Conservation (phyloP, 2,329 filamentous ascomycete genomes). For the Xylaria sp. region DNA sequence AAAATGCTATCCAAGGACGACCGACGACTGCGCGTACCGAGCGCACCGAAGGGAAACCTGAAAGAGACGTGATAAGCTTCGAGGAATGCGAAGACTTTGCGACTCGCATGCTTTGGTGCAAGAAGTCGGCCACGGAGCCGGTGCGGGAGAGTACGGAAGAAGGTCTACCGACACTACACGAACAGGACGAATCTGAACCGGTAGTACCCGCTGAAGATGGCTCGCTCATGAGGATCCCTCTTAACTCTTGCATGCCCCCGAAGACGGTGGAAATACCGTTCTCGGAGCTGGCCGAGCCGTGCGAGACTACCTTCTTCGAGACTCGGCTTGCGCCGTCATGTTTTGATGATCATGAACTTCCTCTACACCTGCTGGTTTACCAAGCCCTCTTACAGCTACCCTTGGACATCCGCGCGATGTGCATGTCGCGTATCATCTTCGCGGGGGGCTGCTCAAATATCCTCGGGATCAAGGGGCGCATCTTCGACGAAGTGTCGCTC, state of each 20-base stretch:
- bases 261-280: conserved; percentile 68
- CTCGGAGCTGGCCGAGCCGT: conserved; percentile 70
- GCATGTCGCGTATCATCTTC: conserved; percentile 88
- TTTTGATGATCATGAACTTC: conserved; percentile 85
- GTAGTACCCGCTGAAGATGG: conserved; percentile 38
- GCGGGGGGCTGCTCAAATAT: conserved; percentile 80
- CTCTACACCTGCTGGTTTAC: conserved; percentile 77
- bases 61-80: conserved; percentile 59
- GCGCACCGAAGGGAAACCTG: conserved; percentile 34
- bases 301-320: conserved; percentile 75
- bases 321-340: conserved; percentile 52
- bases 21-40: conserved; percentile 26
- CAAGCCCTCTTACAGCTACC: conserved; percentile 74
- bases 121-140: conserved; percentile 41
- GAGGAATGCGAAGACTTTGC: conserved; percentile 82
- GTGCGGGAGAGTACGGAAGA: conserved; percentile 36
- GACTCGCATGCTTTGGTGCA: conserved; percentile 78
- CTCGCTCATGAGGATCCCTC: conserved; percentile 45
- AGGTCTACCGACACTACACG: conserved; percentile 55
- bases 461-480: conserved; percentile 75
- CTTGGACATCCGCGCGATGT: conserved; percentile 78
- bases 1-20: conserved; percentile 43
- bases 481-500: conserved; percentile 72
- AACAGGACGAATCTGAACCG: conserved; percentile 53
- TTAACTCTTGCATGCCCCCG: conserved; percentile 52